A percentile compares a stretch with the other conserved stretches of the same genome.
These are phyloP conservation scores for Stephanodiscus minutulus DNA, from an alignment of 108 stramenopile species.

Conservation along the genomic window DNA sequence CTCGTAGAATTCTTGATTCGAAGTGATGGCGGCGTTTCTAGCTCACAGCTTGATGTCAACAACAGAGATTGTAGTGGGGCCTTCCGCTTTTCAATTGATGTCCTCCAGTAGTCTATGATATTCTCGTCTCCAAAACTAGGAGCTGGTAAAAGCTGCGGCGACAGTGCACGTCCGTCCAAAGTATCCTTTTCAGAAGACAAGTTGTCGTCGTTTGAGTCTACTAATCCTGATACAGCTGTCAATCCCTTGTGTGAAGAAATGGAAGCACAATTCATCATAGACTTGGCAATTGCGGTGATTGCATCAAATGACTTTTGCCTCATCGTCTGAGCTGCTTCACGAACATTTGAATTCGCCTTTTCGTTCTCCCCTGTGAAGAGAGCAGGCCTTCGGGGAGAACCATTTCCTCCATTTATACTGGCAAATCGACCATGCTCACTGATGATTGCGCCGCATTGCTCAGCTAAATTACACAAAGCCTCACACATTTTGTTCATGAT, in stretches of 20 bases:
- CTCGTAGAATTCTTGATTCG: conserved; percentile 33
- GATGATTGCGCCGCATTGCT: conserved; percentile 72
- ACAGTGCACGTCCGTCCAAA: conserved; percentile 20
- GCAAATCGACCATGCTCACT: conserved; percentile 63
- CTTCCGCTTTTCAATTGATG: conserved; percentile 53
- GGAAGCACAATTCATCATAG: conserved; percentile 54
- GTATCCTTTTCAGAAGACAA: conserved; percentile 21
- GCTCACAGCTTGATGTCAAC: conserved; percentile 14
- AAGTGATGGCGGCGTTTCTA: conserved; percentile 17
- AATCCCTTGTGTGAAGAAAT: conserved; percentile 13
- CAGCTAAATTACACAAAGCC: conserved; percentile 75
- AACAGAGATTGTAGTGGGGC: conserved; percentile 37
- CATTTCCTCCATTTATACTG: conserved; percentile 29
- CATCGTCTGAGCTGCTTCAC: conserved; percentile 70
- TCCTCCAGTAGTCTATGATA: conserved; percentile 67
- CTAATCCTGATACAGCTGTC: conserved; percentile 34
- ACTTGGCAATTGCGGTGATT: conserved; percentile 62
- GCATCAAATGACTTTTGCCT: conserved; percentile 73
- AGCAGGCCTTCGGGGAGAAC: conserved; percentile 30
- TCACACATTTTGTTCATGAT: conserved; percentile 64
- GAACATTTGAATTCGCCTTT: conserved; percentile 43
- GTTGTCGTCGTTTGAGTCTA: background rate
- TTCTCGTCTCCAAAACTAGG: conserved; percentile 33
- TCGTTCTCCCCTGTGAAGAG: conserved; percentile 15
- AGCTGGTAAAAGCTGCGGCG: conserved; percentile 32